Base-by-base conservation (phyloP, 2,329 filamentous ascomycete species). In the Leptographium procerum region DNA sequence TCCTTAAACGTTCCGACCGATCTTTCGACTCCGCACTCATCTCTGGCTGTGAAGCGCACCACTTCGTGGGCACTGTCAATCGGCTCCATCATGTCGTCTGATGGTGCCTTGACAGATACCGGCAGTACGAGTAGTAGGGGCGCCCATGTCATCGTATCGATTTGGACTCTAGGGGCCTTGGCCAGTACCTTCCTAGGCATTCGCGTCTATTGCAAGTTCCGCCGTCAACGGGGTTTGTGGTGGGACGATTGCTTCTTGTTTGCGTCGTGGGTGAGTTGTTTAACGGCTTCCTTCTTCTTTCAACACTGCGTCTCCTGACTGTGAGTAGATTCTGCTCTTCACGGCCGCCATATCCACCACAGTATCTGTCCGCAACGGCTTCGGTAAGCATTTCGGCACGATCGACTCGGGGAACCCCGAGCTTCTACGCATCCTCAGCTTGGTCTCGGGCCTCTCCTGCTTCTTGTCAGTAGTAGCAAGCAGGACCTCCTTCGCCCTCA, bases 401-500 rank as follows among this genome's bases (percentile, higher is more conserved):
- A 34, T 56, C 31, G n/a, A 34, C 28, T 3, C 31, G 11, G 8
- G 2, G 4, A 61, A 62, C 28, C 45, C 59, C 7, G 48, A 57
- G 26, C 6, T 13, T 26, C 52, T 63, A 14, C 58, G 56, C 26
- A 64, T 69, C 52, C 55, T 63, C 10, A 54, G 64, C 26, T 43
- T 62, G 33, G 52, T 62, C 1, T 60, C 60, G 19, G 61, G 57
- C 26, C 65, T 66, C 57, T 68, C 64, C 54, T 69, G 64, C 28
- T 66, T 68, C 51, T 57, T 67, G 4, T 68, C 67, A 1, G 65
- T 69, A 11, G 65, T 67, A 2, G 62, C 63, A 58, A 69, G 68
- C 60, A 73, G 73, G 62, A 71, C 69, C 1, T 71, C 71, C 1
- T 71, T 73, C 57, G 70, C 67, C 16, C 59, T 71, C 10, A 71